Evolutionary conservation across 2,329 filamentous ascomycete genomes (phyloP).

Genomic region (Hortaea werneckii): DNA sequence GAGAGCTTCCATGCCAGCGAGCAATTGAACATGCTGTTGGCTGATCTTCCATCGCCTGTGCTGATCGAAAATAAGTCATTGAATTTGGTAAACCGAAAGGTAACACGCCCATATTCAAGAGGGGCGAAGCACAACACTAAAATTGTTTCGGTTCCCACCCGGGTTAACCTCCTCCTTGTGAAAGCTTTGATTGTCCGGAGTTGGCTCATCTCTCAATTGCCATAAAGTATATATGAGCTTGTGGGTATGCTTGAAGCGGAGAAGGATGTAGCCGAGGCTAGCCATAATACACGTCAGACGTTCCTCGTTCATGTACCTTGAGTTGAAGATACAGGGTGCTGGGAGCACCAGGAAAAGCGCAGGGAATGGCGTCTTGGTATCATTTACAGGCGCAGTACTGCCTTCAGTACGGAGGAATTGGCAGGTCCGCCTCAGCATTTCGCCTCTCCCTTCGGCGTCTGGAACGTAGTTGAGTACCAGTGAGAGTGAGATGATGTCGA

Average conservation of each 20-base stretch:
- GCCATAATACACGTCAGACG: conserved; percentile 64
- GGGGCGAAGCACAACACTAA: conserved; percentile 57
- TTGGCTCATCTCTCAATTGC: conserved; percentile 36
- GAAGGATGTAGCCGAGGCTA: conserved; percentile 59
- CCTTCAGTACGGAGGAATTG: conserved; percentile 47
- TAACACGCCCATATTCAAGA: no score
- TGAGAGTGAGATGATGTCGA: conserved; percentile 85
- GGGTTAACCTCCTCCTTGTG: conserved; percentile 68
- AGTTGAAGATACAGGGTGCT: conserved; percentile 78
- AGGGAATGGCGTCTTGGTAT: conserved; percentile 40
- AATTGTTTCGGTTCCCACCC: conserved; percentile 77
- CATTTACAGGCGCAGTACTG: conserved; percentile 3
- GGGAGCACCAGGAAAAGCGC: conserved; percentile 83
- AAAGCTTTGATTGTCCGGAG: conserved; percentile 33
- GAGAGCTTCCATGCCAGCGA: no score
- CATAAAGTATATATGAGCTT: conserved; percentile 91
- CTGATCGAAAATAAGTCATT: no score
- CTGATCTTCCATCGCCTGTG: no score
- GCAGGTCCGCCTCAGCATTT: conserved; percentile 72
- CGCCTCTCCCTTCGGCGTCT: conserved; percentile 60
- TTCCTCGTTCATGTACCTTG: conserved; percentile 70
- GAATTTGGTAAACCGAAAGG: no score
- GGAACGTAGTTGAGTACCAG: conserved; percentile 93
- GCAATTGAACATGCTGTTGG: no score
- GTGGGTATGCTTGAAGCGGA: conserved; percentile 60